Evolutionary conservation across 2,329 filamentous ascomycete species (phyloP).

Genomic region (Nothomitra cinnamomea): DNA sequence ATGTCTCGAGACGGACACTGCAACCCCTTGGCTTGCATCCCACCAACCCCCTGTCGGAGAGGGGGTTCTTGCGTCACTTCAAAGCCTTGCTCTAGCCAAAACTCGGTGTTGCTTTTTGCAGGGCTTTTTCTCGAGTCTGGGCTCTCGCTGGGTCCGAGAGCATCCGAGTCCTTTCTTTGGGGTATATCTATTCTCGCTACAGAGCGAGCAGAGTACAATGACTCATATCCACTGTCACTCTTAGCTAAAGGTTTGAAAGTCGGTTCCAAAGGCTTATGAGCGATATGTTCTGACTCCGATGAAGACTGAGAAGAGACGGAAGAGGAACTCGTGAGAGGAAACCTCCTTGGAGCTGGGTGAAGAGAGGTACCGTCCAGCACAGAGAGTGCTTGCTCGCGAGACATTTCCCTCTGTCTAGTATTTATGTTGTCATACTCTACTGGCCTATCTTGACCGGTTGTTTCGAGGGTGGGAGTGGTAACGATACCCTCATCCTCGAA

Average conservation of each 20-base stretch:
- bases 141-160: neutral
- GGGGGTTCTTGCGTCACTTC: conserved; percentile 1
- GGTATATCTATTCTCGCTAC: neutral
- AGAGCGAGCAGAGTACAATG: conserved; percentile 3
- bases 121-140: neutral
- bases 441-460: neutral
- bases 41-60: neutral
- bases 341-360: neutral
- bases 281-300: neutral
- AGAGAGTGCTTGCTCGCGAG: neutral
- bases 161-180: neutral
- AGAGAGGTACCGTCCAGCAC: too few species aligned
- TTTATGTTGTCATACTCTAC: neutral
- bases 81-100: conserved; percentile 1
- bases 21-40: neutral
- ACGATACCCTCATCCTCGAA: conserved; percentile 1
- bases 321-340: neutral
- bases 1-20: neutral
- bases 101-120: neutral
- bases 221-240: conserved; percentile 7
- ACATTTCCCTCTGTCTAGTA: neutral
- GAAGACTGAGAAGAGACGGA: neutral
- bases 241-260: neutral
- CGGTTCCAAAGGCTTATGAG: neutral
- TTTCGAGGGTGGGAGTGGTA: neutral